Conservation (phyloP, 371 early-diverging fungal species). For the Rhizopus sp. region DNA sequence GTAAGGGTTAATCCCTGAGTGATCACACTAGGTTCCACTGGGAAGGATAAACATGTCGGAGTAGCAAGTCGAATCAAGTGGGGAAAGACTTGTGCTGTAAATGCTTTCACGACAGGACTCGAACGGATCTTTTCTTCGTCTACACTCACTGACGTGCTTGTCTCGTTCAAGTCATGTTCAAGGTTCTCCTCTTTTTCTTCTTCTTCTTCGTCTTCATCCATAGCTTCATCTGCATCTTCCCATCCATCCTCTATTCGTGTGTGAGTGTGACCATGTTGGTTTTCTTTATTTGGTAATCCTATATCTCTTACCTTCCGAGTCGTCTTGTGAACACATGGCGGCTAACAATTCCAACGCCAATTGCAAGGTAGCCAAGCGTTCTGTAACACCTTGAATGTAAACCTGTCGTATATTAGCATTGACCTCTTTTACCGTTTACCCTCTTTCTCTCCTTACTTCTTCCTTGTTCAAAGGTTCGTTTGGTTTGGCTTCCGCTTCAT, state of each 20-base stretch:
- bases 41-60: conserved; percentile 49
- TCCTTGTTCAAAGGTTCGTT: conserved; percentile 52
- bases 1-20: conserved; percentile 49
- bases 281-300: neutral
- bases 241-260: conserved; percentile 46
- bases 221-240: conserved; percentile 53
- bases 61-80: conserved; percentile 59
- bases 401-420: conserved; percentile 13
- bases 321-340: conserved; percentile 74
- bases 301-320: conserved; percentile 36
- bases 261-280: neutral
- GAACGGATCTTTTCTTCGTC: conserved; percentile 26
- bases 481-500: conserved; percentile 43
- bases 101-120: conserved; percentile 52
- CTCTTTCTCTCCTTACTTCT: conserved; percentile 33
- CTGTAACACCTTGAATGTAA: conserved; percentile 48
- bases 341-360: conserved; percentile 80
- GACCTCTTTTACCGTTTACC: neutral
- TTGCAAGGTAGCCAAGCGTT: conserved; percentile 68
- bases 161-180: conserved; percentile 42
- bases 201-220: conserved; percentile 47
- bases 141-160: conserved; percentile 29
- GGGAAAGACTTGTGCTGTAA: conserved; percentile 54
- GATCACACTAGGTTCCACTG: conserved; percentile 36
- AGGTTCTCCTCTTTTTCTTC: conserved; percentile 44